These are phyloP conservation scores for Fraxinus anomala DNA, from an alignment of 257 asterid species.

Conservation along the genomic window DNA sequence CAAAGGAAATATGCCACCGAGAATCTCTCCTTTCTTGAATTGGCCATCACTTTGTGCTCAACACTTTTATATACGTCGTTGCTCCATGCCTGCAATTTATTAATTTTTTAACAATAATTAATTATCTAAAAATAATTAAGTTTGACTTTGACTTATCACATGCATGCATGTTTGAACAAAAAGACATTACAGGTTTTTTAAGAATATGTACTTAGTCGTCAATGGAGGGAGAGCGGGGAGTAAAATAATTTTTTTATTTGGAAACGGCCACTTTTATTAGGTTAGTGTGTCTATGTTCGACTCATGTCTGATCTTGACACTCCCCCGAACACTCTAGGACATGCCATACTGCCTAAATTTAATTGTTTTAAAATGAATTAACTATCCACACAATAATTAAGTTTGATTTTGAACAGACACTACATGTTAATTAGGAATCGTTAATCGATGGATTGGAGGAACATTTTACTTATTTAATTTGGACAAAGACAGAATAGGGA, in stretches of 20 bases:
- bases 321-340: background rate
- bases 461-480: background rate
- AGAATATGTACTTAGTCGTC: too few relatives aligned
- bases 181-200: background rate
- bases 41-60: constrained; percentile 64
- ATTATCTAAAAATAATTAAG: background rate
- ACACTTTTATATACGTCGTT: constrained; percentile 68
- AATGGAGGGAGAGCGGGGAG: too few relatives aligned
- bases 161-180: background rate
- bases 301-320: background rate
- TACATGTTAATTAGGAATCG: background rate
- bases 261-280: too few relatives aligned
- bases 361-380: too few relatives aligned
- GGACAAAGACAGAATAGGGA: background rate
- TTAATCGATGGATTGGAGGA: background rate
- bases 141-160: background rate
- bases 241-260: too few relatives aligned
- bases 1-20: constrained; percentile 75
- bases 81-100: constrained; percentile 76
- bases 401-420: background rate
- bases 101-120: background rate
- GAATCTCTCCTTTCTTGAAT: constrained; percentile 58
- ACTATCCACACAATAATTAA: background rate
- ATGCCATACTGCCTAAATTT: background rate
- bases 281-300: background rate